phyloP scores from a whole-genome alignment of 2,329 filamentous ascomycete species.

The Aspergillus terreus region DNA sequence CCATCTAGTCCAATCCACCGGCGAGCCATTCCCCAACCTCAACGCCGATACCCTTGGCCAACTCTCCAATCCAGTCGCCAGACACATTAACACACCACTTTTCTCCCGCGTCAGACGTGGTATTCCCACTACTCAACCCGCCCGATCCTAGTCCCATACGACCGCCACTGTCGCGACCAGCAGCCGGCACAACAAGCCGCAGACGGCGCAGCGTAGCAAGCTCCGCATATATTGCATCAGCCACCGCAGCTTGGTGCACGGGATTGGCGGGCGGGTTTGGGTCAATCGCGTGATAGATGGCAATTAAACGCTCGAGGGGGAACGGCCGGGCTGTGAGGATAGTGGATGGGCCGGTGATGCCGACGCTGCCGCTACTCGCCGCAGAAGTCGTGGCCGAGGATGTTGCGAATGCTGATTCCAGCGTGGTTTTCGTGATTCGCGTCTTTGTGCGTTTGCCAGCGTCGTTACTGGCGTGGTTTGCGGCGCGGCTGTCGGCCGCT shows the following conservation, averaged over 20 bases:
- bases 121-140: constrained; percentile 31
- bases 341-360: constrained; percentile 35
- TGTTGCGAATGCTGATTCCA: constrained; percentile 37
- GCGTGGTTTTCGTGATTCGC: constrained; percentile 39
- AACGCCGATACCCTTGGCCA: constrained; percentile 43
- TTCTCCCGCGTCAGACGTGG: constrained; percentile 38
- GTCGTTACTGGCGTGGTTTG: constrained; percentile 28
- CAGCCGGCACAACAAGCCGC: constrained; percentile 43
- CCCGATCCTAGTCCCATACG: constrained; percentile 20
- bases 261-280: constrained; percentile 41
- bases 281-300: constrained; percentile 47
- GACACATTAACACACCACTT: constrained; percentile 49
- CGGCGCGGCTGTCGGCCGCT: constrained; percentile 30
- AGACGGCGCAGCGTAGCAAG: constrained; percentile 45
- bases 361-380: constrained; percentile 21
- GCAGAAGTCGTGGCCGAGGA: constrained; percentile 36
- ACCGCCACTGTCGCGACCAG: constrained; percentile 28
- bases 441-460: constrained; percentile 32
- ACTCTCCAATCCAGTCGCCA: constrained; percentile 44
- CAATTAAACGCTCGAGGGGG: constrained; percentile 43
- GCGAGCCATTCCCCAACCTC: constrained; percentile 45
- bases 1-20: constrained; percentile 32
- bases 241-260: constrained; percentile 32
- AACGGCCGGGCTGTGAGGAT: constrained; percentile 43
- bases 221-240: constrained; percentile 44